Evolutionary conservation across 2,329 filamentous ascomycete genomes (phyloP), one percentile per base, ranked within the genome.

Genomic region (Alternaria hordeiaustralica): DNA sequence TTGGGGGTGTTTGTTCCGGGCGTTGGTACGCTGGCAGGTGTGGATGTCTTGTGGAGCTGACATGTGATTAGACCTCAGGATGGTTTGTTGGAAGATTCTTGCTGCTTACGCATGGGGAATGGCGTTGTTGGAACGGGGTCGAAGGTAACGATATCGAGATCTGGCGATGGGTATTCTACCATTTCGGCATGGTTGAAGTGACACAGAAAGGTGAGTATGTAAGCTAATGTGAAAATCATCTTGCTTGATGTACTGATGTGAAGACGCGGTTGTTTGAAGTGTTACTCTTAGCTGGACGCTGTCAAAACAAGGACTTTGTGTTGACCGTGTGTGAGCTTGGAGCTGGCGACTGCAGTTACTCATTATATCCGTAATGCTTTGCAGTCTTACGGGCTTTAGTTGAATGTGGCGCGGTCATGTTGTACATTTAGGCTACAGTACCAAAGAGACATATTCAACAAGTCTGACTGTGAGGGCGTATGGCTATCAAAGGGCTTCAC

Each of bases 251-350:
- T 9, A n/a, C 15, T 3, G 33, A 36, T 2, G 15, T 36, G 1
- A n/a, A n/a, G 33, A 36, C 7, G 13, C 2, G 15, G 33, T 9
- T 10, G 4, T 36, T 36, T 2, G 33, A n/a, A 36, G 33, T 36
- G 33, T 36, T n/a, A n/a, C 8, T 9, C 4, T 36, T 5, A 8
- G 7, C 2, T 36, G 33, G 15, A 10, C n/a, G 33, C 7, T 36
- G 33, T 36, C 15, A 36, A 5, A 36, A 36, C 2, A 5, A n/a
- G 8, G 2, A 36, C 33, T 36, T 36, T 5, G 1, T 3, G 0
- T 13, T 3, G 0, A 30, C 6, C 3, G 5, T 13, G 12, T 30
- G 12, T 13, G 3, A 13, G 0, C 5, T 1, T 30, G 28, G 13
- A 13, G 28, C 28, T 30, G 28, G 28, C 28, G 12, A 13, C 12